These are phyloP conservation scores for Apophysomyces variabilis DNA, from an alignment of 371 early-diverging fungal genomes.

Conservation along the genomic window DNA sequence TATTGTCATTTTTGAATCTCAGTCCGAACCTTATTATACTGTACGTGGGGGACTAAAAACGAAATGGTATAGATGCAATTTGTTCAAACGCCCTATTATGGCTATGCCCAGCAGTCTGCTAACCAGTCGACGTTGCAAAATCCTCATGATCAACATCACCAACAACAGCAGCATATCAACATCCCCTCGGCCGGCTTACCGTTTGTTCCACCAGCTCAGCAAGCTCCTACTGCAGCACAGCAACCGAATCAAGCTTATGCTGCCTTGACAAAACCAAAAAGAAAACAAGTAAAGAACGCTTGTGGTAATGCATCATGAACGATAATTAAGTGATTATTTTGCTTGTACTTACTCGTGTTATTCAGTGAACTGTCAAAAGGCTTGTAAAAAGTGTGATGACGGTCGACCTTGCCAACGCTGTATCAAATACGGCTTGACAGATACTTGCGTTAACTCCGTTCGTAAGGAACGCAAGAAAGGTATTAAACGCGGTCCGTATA, in stretches of 20 bases:
- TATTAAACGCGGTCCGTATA: constrained; percentile 85
- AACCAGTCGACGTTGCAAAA: constrained; percentile 23
- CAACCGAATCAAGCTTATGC: constrained; percentile 9
- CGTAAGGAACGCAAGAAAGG: constrained; percentile 89
- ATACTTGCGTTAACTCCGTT: constrained; percentile 78
- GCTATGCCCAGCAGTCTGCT: constrained; percentile 24
- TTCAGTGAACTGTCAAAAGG: constrained; percentile 87
- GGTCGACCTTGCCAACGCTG: constrained; percentile 88
- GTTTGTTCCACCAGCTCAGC: constrained; percentile 31
- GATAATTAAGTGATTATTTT: background rate
- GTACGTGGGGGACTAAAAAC: no score
- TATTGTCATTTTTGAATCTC: constrained; percentile 11
- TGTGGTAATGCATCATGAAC: constrained; percentile 60
- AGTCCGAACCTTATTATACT: background rate
- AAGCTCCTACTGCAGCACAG: constrained; percentile 2
- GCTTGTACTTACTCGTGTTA: background rate
- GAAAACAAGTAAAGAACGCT: constrained; percentile 84
- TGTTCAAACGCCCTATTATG: constrained; percentile 34
- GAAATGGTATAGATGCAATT: constrained; percentile 32
- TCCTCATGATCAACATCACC: constrained; percentile 21
- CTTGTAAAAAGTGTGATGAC: constrained; percentile 93
- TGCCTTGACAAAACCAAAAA: constrained; percentile 33
- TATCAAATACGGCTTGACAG: constrained; percentile 71
- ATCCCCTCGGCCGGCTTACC: constrained; percentile 30
- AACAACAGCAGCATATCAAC: constrained; percentile 29